Base-by-base conservation (phyloP, 108 stramenopile genomes). In the Pinguiococcus pyrenoidosus region DNA sequence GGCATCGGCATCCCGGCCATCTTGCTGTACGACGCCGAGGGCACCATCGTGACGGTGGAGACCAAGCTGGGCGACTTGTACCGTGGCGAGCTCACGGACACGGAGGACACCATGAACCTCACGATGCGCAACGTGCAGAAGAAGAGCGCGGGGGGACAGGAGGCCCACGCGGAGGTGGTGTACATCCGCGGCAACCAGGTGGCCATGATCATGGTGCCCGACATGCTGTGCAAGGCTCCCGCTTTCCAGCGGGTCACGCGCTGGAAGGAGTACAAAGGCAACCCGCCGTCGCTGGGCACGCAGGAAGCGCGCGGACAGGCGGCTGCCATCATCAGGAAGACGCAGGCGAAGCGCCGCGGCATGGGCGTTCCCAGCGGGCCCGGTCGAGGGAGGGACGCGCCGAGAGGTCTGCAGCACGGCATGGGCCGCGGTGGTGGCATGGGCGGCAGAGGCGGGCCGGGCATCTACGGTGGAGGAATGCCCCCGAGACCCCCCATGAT, bases 21-120 rank as follows among this genome's bases (percentile, higher is more conserved):
- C n/a, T 62, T 74, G 32, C 49, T 76, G 49, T 67, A 76, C 49
- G 75, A 76, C 24, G 72, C 69, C 10, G 70, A 69, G 41, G 75
- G 75, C 29, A 35, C 60, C 12, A 69, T 71, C 30, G 30, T 74
- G 12, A 74, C 75, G 2, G 62, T 76, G 12, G 75, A 76, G 38
- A 46, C 63, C 28, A 67, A 68, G 55, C 54, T 42, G 26, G 75
- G 71, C 4, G 57, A 58, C 33, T 35, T 59, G 14, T 76, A 73
- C 47, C 37, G 59, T 4, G 30, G 30, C 8, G 30, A 8, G 30
- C 26, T 22, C 22, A 9, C 26, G 17, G 12, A 18, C 16, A 43
- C 10, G 13, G 29, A 64, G 65, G 64, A 75, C 42, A 66, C 59
- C 41, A 16, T 66, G 21, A n/a, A n/a, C n/a, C n/a, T n/a, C n/a